These are phyloP conservation scores for Alternaria sp. DNA, from an alignment of 2,329 filamentous ascomycete species.

Conservation along the genomic window DNA sequence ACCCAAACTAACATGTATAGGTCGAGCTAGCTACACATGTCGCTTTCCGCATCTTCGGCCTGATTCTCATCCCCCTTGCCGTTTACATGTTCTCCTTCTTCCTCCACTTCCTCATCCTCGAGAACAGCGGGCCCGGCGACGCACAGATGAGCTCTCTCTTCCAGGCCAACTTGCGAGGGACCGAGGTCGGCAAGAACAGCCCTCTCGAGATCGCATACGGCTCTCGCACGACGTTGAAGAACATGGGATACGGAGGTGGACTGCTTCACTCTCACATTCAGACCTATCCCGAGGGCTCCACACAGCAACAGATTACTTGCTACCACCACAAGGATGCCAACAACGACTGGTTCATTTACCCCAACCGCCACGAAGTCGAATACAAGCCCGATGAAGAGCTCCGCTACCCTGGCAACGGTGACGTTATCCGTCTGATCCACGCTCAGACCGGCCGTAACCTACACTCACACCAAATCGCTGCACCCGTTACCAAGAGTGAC, in stretches of 20 bases:
- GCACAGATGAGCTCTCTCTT: conserved; percentile 99
- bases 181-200: conserved; percentile 92
- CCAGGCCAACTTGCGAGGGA: conserved; percentile 94
- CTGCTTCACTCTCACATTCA: conserved; percentile 96
- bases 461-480: conserved; percentile 89
- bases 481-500: conserved; percentile 87
- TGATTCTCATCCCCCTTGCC: conserved; percentile 86
- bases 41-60: conserved; percentile 78
- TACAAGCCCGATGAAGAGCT: conserved; percentile 76
- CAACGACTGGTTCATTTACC: conserved; percentile 99
- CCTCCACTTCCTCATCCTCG: conserved; percentile 90
- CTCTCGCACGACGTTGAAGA: conserved; percentile 92
- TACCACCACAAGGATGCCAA: conserved; percentile 99
- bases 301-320: conserved; percentile 96
- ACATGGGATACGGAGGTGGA: conserved; percentile 98
- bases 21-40: conserved; percentile 78
- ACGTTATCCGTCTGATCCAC: conserved; percentile 86
- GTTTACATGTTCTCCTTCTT: conserved; percentile 98
- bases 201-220: conserved; percentile 91
- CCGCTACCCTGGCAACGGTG: conserved; percentile 77
- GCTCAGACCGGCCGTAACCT: conserved; percentile 96
- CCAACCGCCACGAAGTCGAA: conserved; percentile 79
- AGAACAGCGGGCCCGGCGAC: conserved; percentile 93
- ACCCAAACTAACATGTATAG: conserved; percentile 52
- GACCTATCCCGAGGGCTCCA: conserved; percentile 91